Conservation (phyloP, 768 basidiomycete genomes). For the Rubroboletus satanas region DNA sequence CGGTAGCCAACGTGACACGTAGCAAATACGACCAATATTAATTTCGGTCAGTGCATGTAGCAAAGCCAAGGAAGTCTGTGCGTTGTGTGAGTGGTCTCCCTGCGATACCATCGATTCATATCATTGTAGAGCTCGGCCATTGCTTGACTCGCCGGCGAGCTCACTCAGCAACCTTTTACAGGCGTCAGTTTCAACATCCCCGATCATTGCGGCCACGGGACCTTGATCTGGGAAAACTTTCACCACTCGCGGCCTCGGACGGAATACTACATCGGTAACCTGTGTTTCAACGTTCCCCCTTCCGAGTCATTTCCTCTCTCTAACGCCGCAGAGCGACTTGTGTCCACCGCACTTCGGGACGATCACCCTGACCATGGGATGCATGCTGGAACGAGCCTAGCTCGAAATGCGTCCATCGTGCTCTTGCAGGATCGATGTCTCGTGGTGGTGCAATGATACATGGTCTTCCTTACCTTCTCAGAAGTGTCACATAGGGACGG, state of each 20-base stretch:
- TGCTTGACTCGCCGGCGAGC: background rate
- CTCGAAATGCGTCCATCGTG: background rate
- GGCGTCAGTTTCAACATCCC: conserved; percentile 7
- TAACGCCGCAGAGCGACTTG: conserved; percentile 8
- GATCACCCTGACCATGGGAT: conserved; percentile 20
- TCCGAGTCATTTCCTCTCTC: background rate
- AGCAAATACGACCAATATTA: background rate
- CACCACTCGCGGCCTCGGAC: background rate
- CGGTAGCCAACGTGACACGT: background rate
- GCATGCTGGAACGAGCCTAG: background rate
- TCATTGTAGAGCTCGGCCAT: background rate
- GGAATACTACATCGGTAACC: background rate
- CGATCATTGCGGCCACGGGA: conserved; percentile 1
- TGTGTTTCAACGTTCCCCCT: background rate
- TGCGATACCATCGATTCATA: background rate
- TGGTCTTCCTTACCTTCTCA: background rate
- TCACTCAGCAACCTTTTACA: conserved; percentile 1
- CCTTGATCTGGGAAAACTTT: background rate
- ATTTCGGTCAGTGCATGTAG: background rate
- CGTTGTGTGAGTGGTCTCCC: background rate
- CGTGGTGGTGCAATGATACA: conserved; percentile 3
- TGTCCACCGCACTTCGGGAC: background rate
- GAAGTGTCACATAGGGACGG: background rate
- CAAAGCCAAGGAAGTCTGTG: background rate
- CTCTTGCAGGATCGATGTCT: conserved; percentile 3